Evolutionary conservation across 2,329 filamentous ascomycete genomes (phyloP).

Genomic region (Colletotrichum truncatum): DNA sequence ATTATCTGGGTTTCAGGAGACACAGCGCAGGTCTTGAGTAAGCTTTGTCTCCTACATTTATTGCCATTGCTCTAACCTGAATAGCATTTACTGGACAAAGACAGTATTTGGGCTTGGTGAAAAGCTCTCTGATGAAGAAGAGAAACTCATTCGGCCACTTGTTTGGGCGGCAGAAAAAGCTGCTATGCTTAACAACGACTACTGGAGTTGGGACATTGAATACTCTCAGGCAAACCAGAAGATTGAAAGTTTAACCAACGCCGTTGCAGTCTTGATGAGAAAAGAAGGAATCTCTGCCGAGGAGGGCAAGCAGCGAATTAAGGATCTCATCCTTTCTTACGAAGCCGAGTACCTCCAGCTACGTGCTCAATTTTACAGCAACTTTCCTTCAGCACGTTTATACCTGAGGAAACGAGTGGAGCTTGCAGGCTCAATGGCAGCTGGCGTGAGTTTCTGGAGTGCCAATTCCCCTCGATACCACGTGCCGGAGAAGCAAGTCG

Average conservation of each 20-base stretch:
- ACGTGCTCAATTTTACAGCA: background rate
- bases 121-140: background rate
- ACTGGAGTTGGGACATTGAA: background rate
- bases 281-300: background rate
- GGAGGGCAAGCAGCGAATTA: background rate
- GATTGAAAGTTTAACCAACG: background rate
- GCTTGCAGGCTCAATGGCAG: slow-evolving; percentile 2
- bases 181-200: background rate
- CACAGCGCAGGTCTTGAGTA: background rate
- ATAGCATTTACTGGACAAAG: background rate
- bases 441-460: slow-evolving; percentile 1
- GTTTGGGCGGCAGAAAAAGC: background rate
- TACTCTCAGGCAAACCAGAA: background rate
- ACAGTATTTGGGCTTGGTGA: background rate
- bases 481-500: background rate
- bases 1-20: background rate
- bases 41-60: background rate
- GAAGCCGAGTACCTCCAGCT: background rate
- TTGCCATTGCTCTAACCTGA: background rate
- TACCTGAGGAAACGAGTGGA: background rate
- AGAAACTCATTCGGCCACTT: background rate
- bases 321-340: background rate
- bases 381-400: background rate
- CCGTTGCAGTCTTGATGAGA: background rate
- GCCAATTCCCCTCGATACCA: background rate